Evolutionary conservation across 2,329 filamentous ascomycete species (phyloP).

Genomic region (Xylariaceae sp.): DNA sequence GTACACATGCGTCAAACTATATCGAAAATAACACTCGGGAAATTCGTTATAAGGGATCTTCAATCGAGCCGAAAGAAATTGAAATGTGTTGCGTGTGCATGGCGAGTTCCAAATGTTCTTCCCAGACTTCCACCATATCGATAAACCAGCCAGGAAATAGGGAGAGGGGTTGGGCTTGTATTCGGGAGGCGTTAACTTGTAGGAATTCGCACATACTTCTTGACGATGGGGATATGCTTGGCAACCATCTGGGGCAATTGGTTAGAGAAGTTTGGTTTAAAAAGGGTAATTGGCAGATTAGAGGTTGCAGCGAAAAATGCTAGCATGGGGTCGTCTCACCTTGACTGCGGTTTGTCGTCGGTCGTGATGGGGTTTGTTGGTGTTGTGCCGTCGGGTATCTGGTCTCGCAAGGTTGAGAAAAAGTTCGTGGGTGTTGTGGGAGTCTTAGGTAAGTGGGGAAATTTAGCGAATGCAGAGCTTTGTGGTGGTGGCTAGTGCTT

Average conservation of each 20-base stretch:
- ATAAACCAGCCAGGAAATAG: neutral
- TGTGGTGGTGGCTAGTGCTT: conserved; percentile 28
- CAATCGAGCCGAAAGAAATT: neutral
- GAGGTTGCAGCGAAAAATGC: neutral
- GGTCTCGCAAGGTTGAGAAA: conserved; percentile 36
- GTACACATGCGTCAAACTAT: neutral
- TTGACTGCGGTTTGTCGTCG: conserved; percentile 40
- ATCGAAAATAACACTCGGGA: neutral
- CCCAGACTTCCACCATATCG: neutral
- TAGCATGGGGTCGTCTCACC: conserved; percentile 28
- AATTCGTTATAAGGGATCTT: neutral
- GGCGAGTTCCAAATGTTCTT: neutral
- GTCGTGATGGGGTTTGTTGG: conserved; percentile 38
- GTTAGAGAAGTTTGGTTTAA: conserved; percentile 26
- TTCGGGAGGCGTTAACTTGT: conserved; percentile 22
- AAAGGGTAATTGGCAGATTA: neutral
- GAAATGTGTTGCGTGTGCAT: conserved; percentile 9
- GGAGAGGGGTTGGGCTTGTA: neutral
- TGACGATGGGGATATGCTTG: conserved; percentile 99
- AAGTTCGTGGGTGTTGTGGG: conserved; percentile 33
- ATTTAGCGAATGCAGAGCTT: conserved; percentile 32
- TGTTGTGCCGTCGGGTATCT: conserved; percentile 35
- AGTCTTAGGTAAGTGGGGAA: conserved; percentile 33
- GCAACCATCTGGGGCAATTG: conserved; percentile 80
- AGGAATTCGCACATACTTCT: conserved; percentile 81